phyloP scores from a whole-genome alignment of 2,329 filamentous ascomycete species.

The Aspergillus carbonarius region DNA sequence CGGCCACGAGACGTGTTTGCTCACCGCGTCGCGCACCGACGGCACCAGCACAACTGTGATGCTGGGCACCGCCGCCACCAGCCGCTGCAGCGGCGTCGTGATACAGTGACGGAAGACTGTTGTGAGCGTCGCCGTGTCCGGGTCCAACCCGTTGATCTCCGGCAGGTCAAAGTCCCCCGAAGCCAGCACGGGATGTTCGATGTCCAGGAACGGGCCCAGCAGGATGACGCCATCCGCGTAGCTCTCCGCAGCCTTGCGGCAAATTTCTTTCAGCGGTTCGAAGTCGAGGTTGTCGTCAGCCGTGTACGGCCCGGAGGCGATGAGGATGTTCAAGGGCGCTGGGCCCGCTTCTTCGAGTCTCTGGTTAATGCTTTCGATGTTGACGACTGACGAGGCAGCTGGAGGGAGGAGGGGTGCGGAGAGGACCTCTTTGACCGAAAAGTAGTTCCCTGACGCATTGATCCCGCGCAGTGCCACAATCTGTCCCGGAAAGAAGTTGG shows the following conservation, averaged over 20 bases:
- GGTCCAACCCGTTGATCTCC: slow-evolving; percentile 64
- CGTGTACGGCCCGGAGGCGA: slow-evolving; percentile 86
- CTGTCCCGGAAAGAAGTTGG: slow-evolving; percentile 91
- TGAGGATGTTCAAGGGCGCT: slow-evolving; percentile 71
- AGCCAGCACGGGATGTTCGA: slow-evolving; percentile 84
- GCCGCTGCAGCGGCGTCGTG: slow-evolving; percentile 67
- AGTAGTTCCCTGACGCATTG: slow-evolving; percentile 82
- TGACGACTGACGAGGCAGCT: slow-evolving; percentile 66
- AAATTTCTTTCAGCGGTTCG: slow-evolving; percentile 79
- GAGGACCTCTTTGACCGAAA: slow-evolving; percentile 75
- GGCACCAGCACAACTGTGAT: slow-evolving; percentile 82
- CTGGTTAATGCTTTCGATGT: slow-evolving; percentile 67
- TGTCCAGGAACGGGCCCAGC: slow-evolving; percentile 83
- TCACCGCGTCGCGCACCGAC: slow-evolving; percentile 76
- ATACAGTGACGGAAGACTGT: slow-evolving; percentile 83
- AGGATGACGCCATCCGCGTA: slow-evolving; percentile 78
- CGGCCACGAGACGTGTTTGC: slow-evolving; percentile 84
- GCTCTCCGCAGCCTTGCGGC: slow-evolving; percentile 70
- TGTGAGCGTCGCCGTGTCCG: slow-evolving; percentile 74
- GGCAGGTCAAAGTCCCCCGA: slow-evolving; percentile 76
- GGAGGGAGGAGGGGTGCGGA: slow-evolving; percentile 70
- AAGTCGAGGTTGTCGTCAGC: slow-evolving; percentile 90
- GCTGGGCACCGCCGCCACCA: slow-evolving; percentile 68
- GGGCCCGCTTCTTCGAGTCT: slow-evolving; percentile 65
- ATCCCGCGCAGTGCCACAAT: slow-evolving; percentile 84